These are phyloP conservation scores for Plectranthus barbatus DNA, from an alignment of 257 asterid genomes.

Conservation along the genomic window DNA sequence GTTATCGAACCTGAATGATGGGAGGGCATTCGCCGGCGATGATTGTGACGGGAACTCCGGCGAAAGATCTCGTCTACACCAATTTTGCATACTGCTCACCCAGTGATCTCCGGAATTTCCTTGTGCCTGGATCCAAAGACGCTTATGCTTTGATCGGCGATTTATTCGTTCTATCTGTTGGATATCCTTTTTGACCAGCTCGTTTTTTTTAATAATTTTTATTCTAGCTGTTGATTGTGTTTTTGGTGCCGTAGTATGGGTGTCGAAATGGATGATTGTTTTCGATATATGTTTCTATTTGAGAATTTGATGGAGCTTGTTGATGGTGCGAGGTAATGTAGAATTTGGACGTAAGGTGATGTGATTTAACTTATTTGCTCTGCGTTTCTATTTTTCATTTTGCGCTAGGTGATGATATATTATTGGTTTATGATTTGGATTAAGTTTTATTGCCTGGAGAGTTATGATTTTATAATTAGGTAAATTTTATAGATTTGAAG, in stretches of 20 bases:
- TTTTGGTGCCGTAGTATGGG: constrained; percentile 5
- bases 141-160: constrained; percentile 61
- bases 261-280: background rate
- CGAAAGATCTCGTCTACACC: constrained; percentile 64
- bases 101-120: constrained; percentile 59
- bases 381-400: background rate
- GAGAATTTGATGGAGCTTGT: constrained; percentile 2
- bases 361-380: background rate
- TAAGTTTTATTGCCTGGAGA: background rate
- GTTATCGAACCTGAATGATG: constrained; percentile 28
- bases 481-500: background rate
- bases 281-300: background rate
- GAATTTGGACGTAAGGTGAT: background rate
- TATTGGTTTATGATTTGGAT: constrained; percentile 1
- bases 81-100: constrained; percentile 75
- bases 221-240: background rate
- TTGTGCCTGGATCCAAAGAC: constrained; percentile 50
- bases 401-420: background rate
- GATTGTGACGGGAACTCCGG: constrained; percentile 80
- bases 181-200: constrained; percentile 63
- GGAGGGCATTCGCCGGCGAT: constrained; percentile 50
- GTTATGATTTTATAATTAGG: background rate
- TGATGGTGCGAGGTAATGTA: background rate
- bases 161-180: constrained; percentile 58
- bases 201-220: too few relatives aligned